phyloP scores from a whole-genome alignment of 805 yeast species.

The Cyberlindnera samutprakarnensis region DNA sequence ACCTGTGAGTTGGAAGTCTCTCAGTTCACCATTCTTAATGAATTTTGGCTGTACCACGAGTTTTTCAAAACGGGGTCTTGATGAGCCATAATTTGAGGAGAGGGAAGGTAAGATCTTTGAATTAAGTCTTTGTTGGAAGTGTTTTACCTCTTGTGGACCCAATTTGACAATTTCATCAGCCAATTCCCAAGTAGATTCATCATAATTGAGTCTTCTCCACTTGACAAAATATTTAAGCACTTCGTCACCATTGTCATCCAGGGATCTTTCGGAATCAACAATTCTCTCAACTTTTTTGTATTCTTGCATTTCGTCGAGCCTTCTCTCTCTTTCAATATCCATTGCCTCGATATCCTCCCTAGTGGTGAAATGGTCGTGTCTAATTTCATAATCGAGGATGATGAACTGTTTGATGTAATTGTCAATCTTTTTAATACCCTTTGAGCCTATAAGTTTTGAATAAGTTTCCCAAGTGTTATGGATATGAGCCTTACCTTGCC shows the following conservation, averaged over 20 bases:
- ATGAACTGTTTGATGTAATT: constrained; percentile 81
- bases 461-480: constrained; percentile 94
- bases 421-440: constrained; percentile 82
- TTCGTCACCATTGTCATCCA: constrained; percentile 52
- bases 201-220: constrained; percentile 91
- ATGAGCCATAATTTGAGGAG: constrained; percentile 66
- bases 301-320: constrained; percentile 76
- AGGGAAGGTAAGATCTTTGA: constrained; percentile 80
- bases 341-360: constrained; percentile 89
- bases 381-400: constrained; percentile 63
- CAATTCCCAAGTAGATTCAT: constrained; percentile 95
- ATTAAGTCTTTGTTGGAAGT: constrained; percentile 71
- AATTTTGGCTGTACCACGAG: constrained; percentile 79
- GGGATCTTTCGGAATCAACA: constrained; percentile 71
- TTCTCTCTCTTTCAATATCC: constrained; percentile 84
- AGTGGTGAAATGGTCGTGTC: constrained; percentile 76
- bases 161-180: constrained; percentile 79
- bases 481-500: constrained; percentile 82
- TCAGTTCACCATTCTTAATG: constrained; percentile 81
- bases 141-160: constrained; percentile 78
- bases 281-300: constrained; percentile 84
- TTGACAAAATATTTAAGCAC: constrained; percentile 79
- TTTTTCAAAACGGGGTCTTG: constrained; percentile 86
- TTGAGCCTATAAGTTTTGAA: constrained; percentile 33
- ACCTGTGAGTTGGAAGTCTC: constrained; percentile 98